Conservation (phyloP, 176 grass and related monocot genomes). For the Eragrostis nindensis region DNA sequence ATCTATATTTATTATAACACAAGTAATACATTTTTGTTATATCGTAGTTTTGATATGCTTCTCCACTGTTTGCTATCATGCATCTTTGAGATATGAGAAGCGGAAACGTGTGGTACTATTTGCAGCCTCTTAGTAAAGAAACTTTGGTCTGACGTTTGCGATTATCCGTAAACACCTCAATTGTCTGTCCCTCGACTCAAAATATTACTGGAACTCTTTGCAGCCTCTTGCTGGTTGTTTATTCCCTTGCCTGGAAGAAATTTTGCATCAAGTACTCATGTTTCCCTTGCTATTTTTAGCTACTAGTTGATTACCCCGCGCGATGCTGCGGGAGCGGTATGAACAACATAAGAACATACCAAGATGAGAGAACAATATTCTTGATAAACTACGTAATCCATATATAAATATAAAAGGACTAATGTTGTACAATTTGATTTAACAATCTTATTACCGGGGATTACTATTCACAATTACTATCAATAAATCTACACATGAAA, state of each 20-base stretch:
- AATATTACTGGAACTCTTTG: slow-evolving; percentile 3
- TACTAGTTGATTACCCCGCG: no score
- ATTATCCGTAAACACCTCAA: neutral
- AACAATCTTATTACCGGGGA: no score
- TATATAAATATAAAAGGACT: no score
- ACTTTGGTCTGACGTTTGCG: neutral
- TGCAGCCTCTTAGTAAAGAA: neutral
- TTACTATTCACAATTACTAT: no score
- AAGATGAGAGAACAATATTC: no score
- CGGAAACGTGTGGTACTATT: slow-evolving; percentile 32
- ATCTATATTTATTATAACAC: neutral
- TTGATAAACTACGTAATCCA: no score
- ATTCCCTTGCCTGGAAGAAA: neutral
- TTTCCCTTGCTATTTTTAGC: neutral
- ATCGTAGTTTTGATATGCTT: neutral
- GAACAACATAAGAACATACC: no score
- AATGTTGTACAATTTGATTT: no score
- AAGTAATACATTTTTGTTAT: neutral
- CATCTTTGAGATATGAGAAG: neutral
- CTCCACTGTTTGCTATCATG: neutral
- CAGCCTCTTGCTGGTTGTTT: neutral
- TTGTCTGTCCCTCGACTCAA: neutral
- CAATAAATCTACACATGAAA: no score
- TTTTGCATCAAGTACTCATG: neutral
- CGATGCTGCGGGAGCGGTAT: no score